Percentiles rank a stretch among this genome's conserved stretches.
phyloP scores from a whole-genome alignment of 805 yeast genomes.

The Kodamaea restingae region DNA sequence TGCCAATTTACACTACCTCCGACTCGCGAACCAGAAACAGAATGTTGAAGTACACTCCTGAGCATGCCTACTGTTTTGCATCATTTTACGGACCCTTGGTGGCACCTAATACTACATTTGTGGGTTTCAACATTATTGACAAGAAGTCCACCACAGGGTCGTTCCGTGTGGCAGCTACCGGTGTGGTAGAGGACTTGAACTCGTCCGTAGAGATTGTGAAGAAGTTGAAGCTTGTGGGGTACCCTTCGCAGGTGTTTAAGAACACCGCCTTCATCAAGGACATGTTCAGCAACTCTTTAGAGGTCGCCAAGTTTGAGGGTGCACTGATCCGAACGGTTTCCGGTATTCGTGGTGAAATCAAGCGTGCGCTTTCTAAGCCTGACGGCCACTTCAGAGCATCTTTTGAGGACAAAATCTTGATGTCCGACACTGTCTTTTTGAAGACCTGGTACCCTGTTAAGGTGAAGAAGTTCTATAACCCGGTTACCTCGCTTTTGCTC shows the following conservation, averaged over 20 bases:
- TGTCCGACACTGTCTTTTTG: constrained; percentile 85
- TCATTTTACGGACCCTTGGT: constrained; percentile 96
- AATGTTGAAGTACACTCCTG: constrained; percentile 97
- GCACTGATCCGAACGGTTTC: constrained; percentile 95
- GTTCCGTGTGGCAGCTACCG: constrained; percentile 95
- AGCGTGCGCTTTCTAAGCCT: constrained; percentile 88
- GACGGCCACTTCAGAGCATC: constrained; percentile 96
- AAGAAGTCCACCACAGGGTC: constrained; percentile 80
- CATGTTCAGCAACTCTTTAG: constrained; percentile 89
- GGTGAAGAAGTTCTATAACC: constrained; percentile 88
- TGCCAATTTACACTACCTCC: constrained; percentile 92
- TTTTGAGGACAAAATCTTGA: constrained; percentile 88
- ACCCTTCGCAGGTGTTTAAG: constrained; percentile 88
- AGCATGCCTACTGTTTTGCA: constrained; percentile 94
- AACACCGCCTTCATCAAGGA: constrained; percentile 97
- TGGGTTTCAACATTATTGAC: constrained; percentile 89
- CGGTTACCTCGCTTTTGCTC: constrained; percentile 85
- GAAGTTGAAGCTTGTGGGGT: constrained; percentile 90
- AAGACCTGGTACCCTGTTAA: constrained; percentile 97
- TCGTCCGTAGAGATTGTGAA: constrained; percentile 89
- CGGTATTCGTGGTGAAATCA: constrained; percentile 96
- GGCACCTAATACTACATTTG: constrained; percentile 95
- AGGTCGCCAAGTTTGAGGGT: constrained; percentile 97
- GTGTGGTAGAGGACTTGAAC: constrained; percentile 91
- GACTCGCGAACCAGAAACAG: constrained; percentile 97